Base-by-base conservation (phyloP, 176 grass and related monocot genomes). In the Alloteropsis semialata region DNA sequence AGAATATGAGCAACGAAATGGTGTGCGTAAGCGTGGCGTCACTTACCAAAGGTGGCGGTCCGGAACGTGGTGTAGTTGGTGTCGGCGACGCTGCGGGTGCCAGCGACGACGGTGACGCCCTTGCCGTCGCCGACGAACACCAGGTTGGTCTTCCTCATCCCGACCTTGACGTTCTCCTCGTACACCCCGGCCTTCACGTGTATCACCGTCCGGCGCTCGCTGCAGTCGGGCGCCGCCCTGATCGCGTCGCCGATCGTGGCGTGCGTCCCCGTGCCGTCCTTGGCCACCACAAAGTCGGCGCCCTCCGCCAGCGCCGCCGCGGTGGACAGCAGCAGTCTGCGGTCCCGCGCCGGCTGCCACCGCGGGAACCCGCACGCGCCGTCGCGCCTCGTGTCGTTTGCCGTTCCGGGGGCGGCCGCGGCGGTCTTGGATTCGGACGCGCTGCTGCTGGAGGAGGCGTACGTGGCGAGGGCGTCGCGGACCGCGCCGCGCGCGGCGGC, bases 121-220 rank as follows among this genome's bases (percentile, higher is more conserved):
- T 79, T 87, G 37, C 92, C 89, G 56, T 94, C 92, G 32, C 92
- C 92, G 64, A 94, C 84, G 48, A 94, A 87, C 72, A 92, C 84
- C 0, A 92, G 74, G 54, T 94, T 94, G 18, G 73, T 92, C 81
- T 94, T 94, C 84, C 66, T 92, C 81, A 46, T 60, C 10, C 93
- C 87, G 5, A 95, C 87, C 69, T 86, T 86, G 54, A 95, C 83
- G 42, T 92, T 87, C 87, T 94, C 92, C 14, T 89, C 50, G 59
- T 94, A 94, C 44, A 14, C 48, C 5, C 92, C 92, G 0, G 76
- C 84, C 87, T 92, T 94, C 16, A 94, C 85, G 72, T 92, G 48
- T 43, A 94, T 89, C 54, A 92, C 72, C 48, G 81, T 69, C 39
- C 89, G 80, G 16, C 72, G 79, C n/a, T 56, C 51, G 55, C 85